Evolutionary conservation across 345 rosid genomes (phyloP).

Genomic region (Citrus trifoliata): DNA sequence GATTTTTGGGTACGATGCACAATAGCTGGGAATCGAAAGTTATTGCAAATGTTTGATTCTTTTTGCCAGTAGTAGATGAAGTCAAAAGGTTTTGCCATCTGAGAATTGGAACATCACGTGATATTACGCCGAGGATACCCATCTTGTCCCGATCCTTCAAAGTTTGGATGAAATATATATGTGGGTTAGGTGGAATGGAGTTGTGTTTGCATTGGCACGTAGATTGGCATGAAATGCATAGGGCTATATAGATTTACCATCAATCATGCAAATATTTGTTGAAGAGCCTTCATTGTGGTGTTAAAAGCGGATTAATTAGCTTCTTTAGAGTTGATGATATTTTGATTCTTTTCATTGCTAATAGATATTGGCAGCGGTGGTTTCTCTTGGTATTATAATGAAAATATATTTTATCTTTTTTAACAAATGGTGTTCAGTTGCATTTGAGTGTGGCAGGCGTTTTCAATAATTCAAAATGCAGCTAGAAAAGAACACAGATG

Average conservation of each 20-base stretch:
- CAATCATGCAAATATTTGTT: background rate
- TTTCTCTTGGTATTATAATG: background rate
- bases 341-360: conserved; percentile 1
- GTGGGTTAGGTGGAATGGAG: background rate
- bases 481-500: too few species aligned
- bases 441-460: background rate
- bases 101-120: background rate
- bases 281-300: background rate
- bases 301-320: background rate
- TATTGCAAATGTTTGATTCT: background rate
- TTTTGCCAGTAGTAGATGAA: conserved; percentile 1
- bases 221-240: background rate
- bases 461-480: too few species aligned
- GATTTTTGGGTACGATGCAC: conserved; percentile 3
- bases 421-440: background rate
- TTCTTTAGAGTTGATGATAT: background rate
- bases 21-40: conserved; percentile 8
- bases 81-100: conserved; percentile 9
- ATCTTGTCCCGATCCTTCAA: background rate
- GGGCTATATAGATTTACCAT: background rate
- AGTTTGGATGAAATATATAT: background rate
- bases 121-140: background rate
- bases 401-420: background rate
- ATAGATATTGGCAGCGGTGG: background rate
- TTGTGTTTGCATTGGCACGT: background rate